Evolutionary conservation across 257 asterid genomes (phyloP), one percentile per base, ranked within the genome.

Genomic region (Fraxinus quadrangulata): DNA sequence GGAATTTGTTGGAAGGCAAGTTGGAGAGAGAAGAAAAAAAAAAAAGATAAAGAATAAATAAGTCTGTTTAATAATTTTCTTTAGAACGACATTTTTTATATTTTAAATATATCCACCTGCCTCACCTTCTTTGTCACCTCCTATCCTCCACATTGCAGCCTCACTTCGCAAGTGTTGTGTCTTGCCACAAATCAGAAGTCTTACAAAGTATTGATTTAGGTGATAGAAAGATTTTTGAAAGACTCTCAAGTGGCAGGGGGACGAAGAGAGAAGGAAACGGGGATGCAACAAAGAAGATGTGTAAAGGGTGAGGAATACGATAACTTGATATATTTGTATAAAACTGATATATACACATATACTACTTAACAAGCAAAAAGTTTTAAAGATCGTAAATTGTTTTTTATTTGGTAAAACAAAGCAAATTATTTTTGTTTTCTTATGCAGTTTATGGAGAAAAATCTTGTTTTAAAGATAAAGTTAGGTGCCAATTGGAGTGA

Each of bases 401-500:
- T 36, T 36, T 36, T 36, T 36, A 36, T 36, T 36, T 36, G 7
- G 39, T 7, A 36, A 51, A 5, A 45, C 4, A 13, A 45, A 12
- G 1, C 54, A 45, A 45, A 2, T 42, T 11, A 45, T 45, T 45
- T 40, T 45, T 45, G 51, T 45, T 45, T 12, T 51, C 24, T 51
- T 16, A 6, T 17, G 9, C 6, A 51, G 19, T 51, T 51, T 51
- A 17, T 19, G 61, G 61, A 14, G 23, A 51, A 51, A 51, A 13
- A 51, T 17, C 19, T 17, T 51, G 19, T 12, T 45, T 17, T 54
- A 54, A 6, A 19, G 65, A n/a, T 54, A 54, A 54, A 49, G 26
- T 54, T 54, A 54, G 65, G 65, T 80, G 72, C 78, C 82, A 73
- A 80, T 59, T 83, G 34, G 84, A 36, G 80, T 78, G 67, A 67